Percentiles rank a stretch among this genome's conserved stretches.
Conservation (phyloP, 148 eudicot species). For the Nepenthes mirabilis region DNA sequence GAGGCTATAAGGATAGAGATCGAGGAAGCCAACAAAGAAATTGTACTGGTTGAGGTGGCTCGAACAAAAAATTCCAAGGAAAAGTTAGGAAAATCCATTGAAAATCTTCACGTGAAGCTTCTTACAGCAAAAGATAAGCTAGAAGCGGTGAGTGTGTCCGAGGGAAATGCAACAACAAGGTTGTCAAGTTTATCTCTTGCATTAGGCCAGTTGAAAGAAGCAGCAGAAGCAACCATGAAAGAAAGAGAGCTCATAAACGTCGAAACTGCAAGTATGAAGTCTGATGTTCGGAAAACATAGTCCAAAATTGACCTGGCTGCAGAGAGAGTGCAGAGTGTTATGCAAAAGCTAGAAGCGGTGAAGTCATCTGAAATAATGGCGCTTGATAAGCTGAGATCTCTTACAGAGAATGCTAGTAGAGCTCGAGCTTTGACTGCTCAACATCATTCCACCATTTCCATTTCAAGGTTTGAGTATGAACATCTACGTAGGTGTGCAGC, state of each 20-base stretch:
- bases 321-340: conserved; percentile 32
- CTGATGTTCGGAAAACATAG: conserved; percentile 35
- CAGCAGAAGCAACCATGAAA: conserved; percentile 27
- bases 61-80: conserved; percentile 33
- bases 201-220: conserved; percentile 35
- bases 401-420: conserved; percentile 36
- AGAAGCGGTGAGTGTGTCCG: conserved; percentile 36
- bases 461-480: conserved; percentile 73
- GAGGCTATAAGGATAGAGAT: conserved; percentile 43
- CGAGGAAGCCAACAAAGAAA: conserved; percentile 68
- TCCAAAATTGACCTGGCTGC: conserved; percentile 35
- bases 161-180: conserved; percentile 37
- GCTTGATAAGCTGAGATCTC: conserved; percentile 40
- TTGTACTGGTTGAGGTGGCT: conserved; percentile 48
- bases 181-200: conserved; percentile 28
- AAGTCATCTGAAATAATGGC: conserved; percentile 51
- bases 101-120: conserved; percentile 54
- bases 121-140: conserved; percentile 46
- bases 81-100: conserved; percentile 15
- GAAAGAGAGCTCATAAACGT: conserved; percentile 30
- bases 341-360: conserved; percentile 45
- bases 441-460: conserved; percentile 38
- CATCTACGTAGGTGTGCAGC: conserved; percentile 55
- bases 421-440: conserved; percentile 41
- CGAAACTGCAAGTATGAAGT: conserved; percentile 29